A percentile compares a stretch with the other conserved stretches of the same genome.
phyloP scores from a whole-genome alignment of 2,329 filamentous ascomycete species.

The Stromatinia cepivora region DNA sequence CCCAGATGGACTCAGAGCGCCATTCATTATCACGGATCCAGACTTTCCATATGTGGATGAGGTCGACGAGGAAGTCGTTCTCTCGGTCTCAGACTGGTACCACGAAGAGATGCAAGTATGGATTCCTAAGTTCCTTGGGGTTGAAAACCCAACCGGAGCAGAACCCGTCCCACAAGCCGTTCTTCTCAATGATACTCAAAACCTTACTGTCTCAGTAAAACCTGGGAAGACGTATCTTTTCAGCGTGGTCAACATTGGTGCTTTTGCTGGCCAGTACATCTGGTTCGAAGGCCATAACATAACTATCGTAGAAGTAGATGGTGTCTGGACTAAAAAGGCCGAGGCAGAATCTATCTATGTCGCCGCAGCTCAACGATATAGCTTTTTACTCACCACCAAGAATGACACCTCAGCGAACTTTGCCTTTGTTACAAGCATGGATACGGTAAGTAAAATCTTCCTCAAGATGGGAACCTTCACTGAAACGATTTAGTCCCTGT shows the following conservation, averaged over 20 bases:
- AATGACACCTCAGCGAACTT: slow-evolving; percentile 64
- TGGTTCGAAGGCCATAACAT: slow-evolving; percentile 69
- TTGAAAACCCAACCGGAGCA: slow-evolving; percentile 51
- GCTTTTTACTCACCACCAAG: slow-evolving; percentile 62
- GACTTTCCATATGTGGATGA: slow-evolving; percentile 49
- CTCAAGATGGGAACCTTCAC: slow-evolving; percentile 16
- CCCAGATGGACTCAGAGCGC: slow-evolving; percentile 58
- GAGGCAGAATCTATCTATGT: slow-evolving; percentile 66
- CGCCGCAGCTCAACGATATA: slow-evolving; percentile 65
- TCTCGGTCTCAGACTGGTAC: slow-evolving; percentile 63
- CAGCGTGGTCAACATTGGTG: slow-evolving; percentile 70
- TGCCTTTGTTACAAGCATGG: slow-evolving; percentile 68
- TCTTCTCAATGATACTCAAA: slow-evolving; percentile 69
- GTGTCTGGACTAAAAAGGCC: slow-evolving; percentile 61
- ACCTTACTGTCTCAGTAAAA: slow-evolving; percentile 58
- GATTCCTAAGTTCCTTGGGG: slow-evolving; percentile 46
- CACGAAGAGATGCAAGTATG: slow-evolving; percentile 55
- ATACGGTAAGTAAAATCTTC: slow-evolving; percentile 45
- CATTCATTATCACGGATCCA: slow-evolving; percentile 57
- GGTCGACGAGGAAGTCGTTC: slow-evolving; percentile 55
- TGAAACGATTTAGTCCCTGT: slow-evolving; percentile 53
- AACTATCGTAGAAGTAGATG: slow-evolving; percentile 71
- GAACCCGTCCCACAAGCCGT: slow-evolving; percentile 66
- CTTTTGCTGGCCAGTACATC: slow-evolving; percentile 66
- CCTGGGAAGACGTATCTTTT: slow-evolving; percentile 72